Conservation (phyloP, 2,329 filamentous ascomycete genomes). For the Microsporum audouinii region DNA sequence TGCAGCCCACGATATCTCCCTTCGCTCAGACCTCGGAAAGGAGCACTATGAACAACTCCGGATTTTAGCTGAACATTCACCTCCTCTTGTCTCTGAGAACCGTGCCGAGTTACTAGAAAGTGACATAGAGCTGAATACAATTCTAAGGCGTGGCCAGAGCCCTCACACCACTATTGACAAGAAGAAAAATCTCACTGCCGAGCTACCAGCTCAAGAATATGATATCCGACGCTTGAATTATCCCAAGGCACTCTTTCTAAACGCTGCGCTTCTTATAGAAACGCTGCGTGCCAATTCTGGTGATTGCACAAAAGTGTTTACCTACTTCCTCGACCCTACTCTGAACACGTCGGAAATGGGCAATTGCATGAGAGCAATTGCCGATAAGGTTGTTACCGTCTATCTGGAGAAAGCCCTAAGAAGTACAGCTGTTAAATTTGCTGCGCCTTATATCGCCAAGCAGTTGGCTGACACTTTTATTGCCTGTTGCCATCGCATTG, state of each 20-base stretch:
- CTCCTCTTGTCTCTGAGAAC: conserved; percentile 76
- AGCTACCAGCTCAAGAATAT: conserved; percentile 63
- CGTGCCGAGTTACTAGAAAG: conserved; percentile 84
- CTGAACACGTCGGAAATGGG: conserved; percentile 52
- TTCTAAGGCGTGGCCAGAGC: conserved; percentile 75
- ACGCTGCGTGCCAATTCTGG: conserved; percentile 74
- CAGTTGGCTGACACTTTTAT: conserved; percentile 79
- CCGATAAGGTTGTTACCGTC: conserved; percentile 59
- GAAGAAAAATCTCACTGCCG: conserved; percentile 62
- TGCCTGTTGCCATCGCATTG: conserved; percentile 85
- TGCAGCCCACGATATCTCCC: conserved; percentile 79
- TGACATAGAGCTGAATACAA: conserved; percentile 91
- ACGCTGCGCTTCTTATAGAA: conserved; percentile 81
- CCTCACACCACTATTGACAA: conserved; percentile 62
- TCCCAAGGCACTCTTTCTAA: conserved; percentile 81
- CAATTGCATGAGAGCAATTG: conserved; percentile 52
- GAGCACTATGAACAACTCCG: conserved; percentile 66
- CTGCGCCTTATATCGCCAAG: conserved; percentile 79
- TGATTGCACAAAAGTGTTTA: conserved; percentile 78
- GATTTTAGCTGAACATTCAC: conserved; percentile 74
- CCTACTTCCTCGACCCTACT: conserved; percentile 90
- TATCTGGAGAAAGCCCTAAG: conserved; percentile 67
- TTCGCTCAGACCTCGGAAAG: conserved; percentile 60
- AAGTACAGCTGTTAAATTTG: conserved; percentile 63
- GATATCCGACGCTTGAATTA: conserved; percentile 79